Evolutionary conservation across 192 early-diverging fungal species (phyloP), one percentile per base, ranked within the genome.

Genomic region (Mortierella claussenii): DNA sequence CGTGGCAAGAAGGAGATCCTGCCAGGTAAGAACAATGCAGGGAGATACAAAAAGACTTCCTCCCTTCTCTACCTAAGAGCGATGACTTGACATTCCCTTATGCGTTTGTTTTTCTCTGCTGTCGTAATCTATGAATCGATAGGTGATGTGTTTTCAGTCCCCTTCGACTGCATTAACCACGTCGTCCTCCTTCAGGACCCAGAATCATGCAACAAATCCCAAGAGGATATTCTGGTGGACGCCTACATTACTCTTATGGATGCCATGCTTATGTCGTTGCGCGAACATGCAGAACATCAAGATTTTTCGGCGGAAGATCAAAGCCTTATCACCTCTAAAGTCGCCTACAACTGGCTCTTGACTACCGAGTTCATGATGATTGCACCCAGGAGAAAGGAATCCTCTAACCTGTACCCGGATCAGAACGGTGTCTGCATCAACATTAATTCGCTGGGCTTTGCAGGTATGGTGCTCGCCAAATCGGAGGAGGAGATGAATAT

Each of bases 301-400:
- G 17, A 15, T 15, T 20, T 65, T 24, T 59, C 68, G 28, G 48
- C 68, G 0, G 36, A 57, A 13, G 65, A 80, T 6, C 44, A 28
- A 1, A 9, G 31, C 10, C 60, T 63, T 20, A 47, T 15, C n/a
- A 51, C 56, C 12, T 67, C 53, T 18, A 49, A 55, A 11, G 44
- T 71, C 6, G 82, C 83, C 11, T 88, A 86, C 50, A 88, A 86
- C 47, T 84, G 84, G 65, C 54, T 88, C 27, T 49, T 88, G 52
- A 88, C 87, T 4, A 47, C 64, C 4, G 69, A 81, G 24, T 88
- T 83, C 32, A 83, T 86, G 80, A 78, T 88, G 79, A 70, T 88
- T 3, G 80, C 85, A 0, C 85, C 87, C 31, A 71, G 85, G 27
- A 53, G 55, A 31, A 66, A 80, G 53, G 80, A 81, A n/a, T 24